Conservation (phyloP, 2,329 filamentous ascomycete genomes). For the Lasiodiplodia hormozganensis region DNA sequence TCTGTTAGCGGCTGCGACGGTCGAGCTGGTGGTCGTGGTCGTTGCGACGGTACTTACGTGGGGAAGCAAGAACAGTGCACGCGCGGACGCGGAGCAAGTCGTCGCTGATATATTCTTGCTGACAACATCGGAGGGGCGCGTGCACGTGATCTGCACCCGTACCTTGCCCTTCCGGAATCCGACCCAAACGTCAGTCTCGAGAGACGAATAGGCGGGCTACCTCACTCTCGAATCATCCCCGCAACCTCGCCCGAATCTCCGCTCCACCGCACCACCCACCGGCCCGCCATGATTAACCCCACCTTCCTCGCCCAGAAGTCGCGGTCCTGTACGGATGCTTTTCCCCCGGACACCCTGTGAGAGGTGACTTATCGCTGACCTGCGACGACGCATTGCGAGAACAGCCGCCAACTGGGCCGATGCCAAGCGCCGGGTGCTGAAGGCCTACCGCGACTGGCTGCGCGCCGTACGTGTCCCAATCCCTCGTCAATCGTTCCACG, state of each 20-base stretch:
- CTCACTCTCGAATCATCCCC: background rate
- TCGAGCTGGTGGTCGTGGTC: constrained; percentile 5
- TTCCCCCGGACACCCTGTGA: background rate
- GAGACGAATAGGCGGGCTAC: background rate
- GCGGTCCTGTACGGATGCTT: constrained; percentile 54
- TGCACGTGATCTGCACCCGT: constrained; percentile 1
- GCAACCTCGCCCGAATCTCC: constrained; percentile 8
- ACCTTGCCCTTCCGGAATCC: constrained; percentile 14
- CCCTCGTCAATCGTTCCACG: background rate
- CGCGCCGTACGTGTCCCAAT: constrained; percentile 75
- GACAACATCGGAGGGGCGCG: background rate
- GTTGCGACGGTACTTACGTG: constrained; percentile 29
- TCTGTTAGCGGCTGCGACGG: constrained; percentile 21
- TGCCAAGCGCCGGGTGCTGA: constrained; percentile 84
- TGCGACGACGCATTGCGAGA: constrained; percentile 1
- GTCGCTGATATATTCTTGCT: constrained; percentile 22
- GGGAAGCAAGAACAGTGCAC: constrained; percentile 9
- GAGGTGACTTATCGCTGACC: constrained; percentile 33
- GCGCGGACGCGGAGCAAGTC: constrained; percentile 13
- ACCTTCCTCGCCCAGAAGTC: constrained; percentile 78
- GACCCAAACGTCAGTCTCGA: constrained; percentile 21
- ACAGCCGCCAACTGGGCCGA: constrained; percentile 87
- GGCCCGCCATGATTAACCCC: constrained; percentile 82
- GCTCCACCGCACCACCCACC: constrained; percentile 56
- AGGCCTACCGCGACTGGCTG: constrained; percentile 94